These are phyloP conservation scores for Solanum raphanifolium DNA, from an alignment of 257 asterid genomes.

Conservation along the genomic window DNA sequence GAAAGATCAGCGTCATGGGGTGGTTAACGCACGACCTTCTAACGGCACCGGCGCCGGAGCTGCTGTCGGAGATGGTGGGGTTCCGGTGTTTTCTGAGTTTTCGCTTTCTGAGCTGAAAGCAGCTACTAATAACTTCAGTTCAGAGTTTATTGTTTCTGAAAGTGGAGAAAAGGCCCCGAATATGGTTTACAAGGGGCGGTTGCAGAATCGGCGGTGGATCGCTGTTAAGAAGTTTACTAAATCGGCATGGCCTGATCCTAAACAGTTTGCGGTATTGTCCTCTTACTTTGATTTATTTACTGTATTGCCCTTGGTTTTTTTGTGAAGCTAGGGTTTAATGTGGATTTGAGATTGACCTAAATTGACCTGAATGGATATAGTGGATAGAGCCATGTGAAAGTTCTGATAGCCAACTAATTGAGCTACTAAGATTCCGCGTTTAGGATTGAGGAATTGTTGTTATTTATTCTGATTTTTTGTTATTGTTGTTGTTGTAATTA, in stretches of 20 bases:
- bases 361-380: not conserved
- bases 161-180: constrained; percentile 97
- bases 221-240: constrained; percentile 84
- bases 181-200: constrained; percentile 72
- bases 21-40: constrained; percentile 44
- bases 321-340: constrained; percentile 10
- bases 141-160: constrained; percentile 81
- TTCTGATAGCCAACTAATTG: not conserved
- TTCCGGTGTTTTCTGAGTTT: constrained; percentile 63
- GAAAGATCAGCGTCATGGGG: constrained; percentile 39
- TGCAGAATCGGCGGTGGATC: constrained; percentile 82
- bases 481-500: constrained; percentile 6
- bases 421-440: not conserved
- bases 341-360: not conserved
- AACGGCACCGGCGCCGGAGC: constrained; percentile 31
- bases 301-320: not conserved
- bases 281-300: not conserved
- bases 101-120: constrained; percentile 65
- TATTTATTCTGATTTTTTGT: not conserved
- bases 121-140: constrained; percentile 85
- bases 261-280: constrained; percentile 67
- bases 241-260: constrained; percentile 94
- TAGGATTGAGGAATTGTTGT: not conserved
- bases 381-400: not conserved
- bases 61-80: constrained; percentile 25